Evolutionary conservation across 179 eudicot species (phyloP), one percentile per base, ranked within the genome.

Genomic region (Beta lomatogona): DNA sequence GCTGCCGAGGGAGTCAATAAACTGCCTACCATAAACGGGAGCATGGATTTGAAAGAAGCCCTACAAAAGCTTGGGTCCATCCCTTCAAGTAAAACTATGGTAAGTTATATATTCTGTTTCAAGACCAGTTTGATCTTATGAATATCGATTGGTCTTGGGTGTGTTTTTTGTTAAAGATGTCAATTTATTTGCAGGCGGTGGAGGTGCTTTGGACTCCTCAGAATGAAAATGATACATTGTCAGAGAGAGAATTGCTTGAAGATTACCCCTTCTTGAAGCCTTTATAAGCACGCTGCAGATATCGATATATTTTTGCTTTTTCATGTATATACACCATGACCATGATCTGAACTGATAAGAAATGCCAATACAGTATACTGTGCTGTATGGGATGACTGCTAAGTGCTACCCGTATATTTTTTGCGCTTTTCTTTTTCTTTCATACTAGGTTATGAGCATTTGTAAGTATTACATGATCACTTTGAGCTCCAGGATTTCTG

Each of bases 191-290:
- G 81, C 91, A 93, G 97, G 97, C 94, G 9, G 97, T 93, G 28
- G 95, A 95, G 90, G 93, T 95, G 66, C 89, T 93, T 57, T 93
- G 97, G 98, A 95, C 96, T 44, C 98, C 98, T 18, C 98, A 93
- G 83, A 84, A 90, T 66, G 94, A 92, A 84, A 87, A 89, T 18
- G 97, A 91, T 76, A 89, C 92, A 1, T 79, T 93, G 76, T 77
- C 95, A 1, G 94, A 94, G 83, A 86, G 92, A 69, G 91, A 94
- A 83, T 70, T 94, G 77, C 95, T 90, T 53, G 90, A 90, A 84
- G 97, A 94, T 82, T 94, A 92, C 89, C 86, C 98, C 8, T 88
- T 90, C 14, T 78, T 94, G 83, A 89, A 89, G 82, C 97, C 94
- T 76, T 87, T 91, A 6, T 91, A 72, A 89, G 87, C 73, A 65